These are phyloP conservation scores for Elsinoe batatas DNA, from an alignment of 2,329 filamentous ascomycete genomes.

Conservation along the genomic window DNA sequence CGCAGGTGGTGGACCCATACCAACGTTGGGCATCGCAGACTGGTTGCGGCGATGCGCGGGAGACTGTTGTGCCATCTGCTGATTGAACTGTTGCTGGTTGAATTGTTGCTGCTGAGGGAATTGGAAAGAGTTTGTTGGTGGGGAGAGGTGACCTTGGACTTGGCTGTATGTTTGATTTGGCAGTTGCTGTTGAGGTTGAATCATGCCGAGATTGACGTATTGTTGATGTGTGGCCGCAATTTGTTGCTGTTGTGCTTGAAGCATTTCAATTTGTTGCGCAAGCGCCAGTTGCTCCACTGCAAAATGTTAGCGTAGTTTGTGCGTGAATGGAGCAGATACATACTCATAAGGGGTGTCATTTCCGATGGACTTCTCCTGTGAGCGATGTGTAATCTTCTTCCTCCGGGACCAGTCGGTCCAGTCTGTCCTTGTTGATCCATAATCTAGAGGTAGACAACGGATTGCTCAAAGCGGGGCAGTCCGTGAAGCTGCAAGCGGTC, in stretches of 20 bases:
- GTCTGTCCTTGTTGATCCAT: constrained; percentile 44
- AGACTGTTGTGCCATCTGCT: constrained; percentile 43
- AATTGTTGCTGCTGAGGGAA: constrained; percentile 69
- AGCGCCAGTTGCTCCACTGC: constrained; percentile 94
- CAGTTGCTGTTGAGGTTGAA: constrained; percentile 74
- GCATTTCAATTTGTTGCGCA: constrained; percentile 93
- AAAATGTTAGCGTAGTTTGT: neutral
- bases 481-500: neutral
- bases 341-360: constrained; percentile 95
- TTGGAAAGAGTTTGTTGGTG: constrained; percentile 61
- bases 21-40: constrained; percentile 87
- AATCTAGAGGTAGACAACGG: constrained; percentile 14
- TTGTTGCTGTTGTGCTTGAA: constrained; percentile 96
- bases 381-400: constrained; percentile 90
- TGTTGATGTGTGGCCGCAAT: constrained; percentile 95
- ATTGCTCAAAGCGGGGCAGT: constrained; percentile 1
- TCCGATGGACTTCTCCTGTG: constrained; percentile 95
- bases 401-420: constrained; percentile 56
- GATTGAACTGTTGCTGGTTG: constrained; percentile 43
- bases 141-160: constrained; percentile 72
- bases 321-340: constrained; percentile 36
- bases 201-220: constrained; percentile 95
- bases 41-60: constrained; percentile 93
- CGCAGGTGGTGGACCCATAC: constrained; percentile 73
- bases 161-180: constrained; percentile 64